Conservation (phyloP, 768 basidiomycete species). For the Psilocybe subaeruginosa region DNA sequence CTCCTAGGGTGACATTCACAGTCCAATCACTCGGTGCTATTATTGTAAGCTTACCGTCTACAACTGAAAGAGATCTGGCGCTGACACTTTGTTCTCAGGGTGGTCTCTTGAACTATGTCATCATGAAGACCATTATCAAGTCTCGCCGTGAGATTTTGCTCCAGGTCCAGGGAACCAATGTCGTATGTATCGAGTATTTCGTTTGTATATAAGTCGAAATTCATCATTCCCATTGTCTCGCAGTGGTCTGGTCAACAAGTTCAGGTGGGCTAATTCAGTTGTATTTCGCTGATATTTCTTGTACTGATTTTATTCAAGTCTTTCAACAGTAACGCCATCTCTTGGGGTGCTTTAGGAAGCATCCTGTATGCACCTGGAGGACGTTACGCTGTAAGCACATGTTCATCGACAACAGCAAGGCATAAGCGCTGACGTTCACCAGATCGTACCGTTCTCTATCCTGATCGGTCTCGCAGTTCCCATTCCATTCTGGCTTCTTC, state of each 20-base stretch:
- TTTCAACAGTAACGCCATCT: conserved; percentile 50
- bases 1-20: conserved; percentile 66
- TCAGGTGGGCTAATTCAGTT: conserved; percentile 32
- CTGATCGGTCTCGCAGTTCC: conserved; percentile 55
- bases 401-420: conserved; percentile 16
- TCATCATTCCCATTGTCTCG: neutral
- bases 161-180: conserved; percentile 53
- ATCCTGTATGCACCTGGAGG: conserved; percentile 47
- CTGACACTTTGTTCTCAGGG: conserved; percentile 22
- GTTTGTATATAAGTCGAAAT: neutral
- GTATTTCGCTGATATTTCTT: neutral
- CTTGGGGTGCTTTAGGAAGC: conserved; percentile 62
- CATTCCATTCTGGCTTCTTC: conserved; percentile 57
- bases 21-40: conserved; percentile 61
- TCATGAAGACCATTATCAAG: conserved; percentile 60
- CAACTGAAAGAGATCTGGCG: neutral
- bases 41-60: conserved; percentile 38
- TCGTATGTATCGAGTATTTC: conserved; percentile 36
- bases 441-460: conserved; percentile 50
- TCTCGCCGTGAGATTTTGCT: conserved; percentile 50
- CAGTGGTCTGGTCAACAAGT: conserved; percentile 48
- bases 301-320: conserved; percentile 19
- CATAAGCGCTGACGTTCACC: neutral
- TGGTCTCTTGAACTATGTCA: conserved; percentile 45
- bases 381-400: conserved; percentile 43